Conservation (phyloP, 1,139 yeast genomes). For the Kodamaea plutei region DNA sequence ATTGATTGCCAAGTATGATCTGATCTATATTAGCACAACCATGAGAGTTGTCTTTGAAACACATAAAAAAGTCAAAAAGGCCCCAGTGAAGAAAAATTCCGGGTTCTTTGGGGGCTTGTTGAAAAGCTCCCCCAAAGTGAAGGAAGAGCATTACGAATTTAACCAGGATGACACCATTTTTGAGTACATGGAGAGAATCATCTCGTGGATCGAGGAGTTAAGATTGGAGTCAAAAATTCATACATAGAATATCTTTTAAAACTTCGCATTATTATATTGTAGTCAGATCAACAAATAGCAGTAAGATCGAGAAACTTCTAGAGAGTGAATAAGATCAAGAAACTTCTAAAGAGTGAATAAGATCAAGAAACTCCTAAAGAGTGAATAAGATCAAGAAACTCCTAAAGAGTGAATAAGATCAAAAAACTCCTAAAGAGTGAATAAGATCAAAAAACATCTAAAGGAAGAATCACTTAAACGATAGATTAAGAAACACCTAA, state of each 20-base stretch:
- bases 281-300: not conserved
- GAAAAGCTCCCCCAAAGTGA: conserved; percentile 8
- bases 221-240: not conserved
- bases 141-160: conserved; percentile 20
- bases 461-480: too few relatives aligned
- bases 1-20: conserved; percentile 29
- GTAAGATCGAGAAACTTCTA: too few relatives aligned
- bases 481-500: too few relatives aligned
- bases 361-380: too few relatives aligned
- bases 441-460: too few relatives aligned
- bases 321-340: too few relatives aligned
- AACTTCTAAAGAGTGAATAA: too few relatives aligned
- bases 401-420: too few relatives aligned
- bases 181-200: conserved; percentile 28
- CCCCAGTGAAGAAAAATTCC: conserved; percentile 10
- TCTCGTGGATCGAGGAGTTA: conserved; percentile 29
- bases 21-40: conserved; percentile 28
- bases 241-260: not conserved
- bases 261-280: too few relatives aligned
- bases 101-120: conserved; percentile 15
- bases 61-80: conserved; percentile 21
- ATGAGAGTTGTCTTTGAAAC: conserved; percentile 34
- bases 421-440: too few relatives aligned
- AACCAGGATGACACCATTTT: conserved; percentile 32
- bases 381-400: too few relatives aligned